These are phyloP conservation scores for Parathielavia hyrcaniae DNA, from an alignment of 495 filamentous ascomycete species.

Conservation along the genomic window DNA sequence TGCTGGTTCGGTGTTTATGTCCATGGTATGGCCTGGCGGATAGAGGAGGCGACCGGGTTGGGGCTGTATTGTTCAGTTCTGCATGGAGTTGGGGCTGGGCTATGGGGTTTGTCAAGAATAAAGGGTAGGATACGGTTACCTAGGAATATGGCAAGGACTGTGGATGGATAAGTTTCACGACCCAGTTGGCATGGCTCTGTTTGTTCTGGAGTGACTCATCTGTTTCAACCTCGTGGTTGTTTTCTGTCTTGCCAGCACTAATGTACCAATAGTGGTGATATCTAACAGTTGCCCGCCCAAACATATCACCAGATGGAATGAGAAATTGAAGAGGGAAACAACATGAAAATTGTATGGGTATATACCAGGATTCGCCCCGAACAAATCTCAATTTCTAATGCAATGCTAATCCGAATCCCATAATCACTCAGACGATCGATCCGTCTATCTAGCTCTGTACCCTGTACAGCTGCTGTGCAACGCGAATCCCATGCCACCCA, in stretches of 20 bases:
- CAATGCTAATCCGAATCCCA: not conserved
- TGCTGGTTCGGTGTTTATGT: not conserved
- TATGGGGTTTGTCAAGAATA: not conserved
- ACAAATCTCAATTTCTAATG: not conserved
- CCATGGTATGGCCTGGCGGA: not conserved
- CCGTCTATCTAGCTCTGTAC: not conserved
- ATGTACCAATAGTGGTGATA: too few relatives aligned
- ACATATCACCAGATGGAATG: too few relatives aligned
- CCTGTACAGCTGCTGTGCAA: not conserved
- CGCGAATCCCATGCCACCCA: not conserved
- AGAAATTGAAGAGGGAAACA: not conserved
- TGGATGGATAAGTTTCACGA: too few relatives aligned
- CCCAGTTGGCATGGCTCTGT: too few relatives aligned
- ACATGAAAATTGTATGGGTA: not conserved
- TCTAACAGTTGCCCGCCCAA: too few relatives aligned
- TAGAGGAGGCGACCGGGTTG: not conserved
- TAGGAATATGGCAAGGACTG: not conserved
- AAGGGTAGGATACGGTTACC: not conserved
- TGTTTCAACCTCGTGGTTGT: too few relatives aligned
- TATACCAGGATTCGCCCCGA: not conserved
- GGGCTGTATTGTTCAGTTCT: constrained; percentile 7
- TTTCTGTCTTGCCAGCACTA: too few relatives aligned
- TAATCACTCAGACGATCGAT: not conserved
- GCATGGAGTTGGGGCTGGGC: constrained; percentile 8
- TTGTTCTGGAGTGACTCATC: too few relatives aligned